A percentile compares a stretch with the other conserved stretches of the same genome.
These are phyloP conservation scores for Amanita subjunquillea DNA, from an alignment of 768 basidiomycete species.

Conservation along the genomic window DNA sequence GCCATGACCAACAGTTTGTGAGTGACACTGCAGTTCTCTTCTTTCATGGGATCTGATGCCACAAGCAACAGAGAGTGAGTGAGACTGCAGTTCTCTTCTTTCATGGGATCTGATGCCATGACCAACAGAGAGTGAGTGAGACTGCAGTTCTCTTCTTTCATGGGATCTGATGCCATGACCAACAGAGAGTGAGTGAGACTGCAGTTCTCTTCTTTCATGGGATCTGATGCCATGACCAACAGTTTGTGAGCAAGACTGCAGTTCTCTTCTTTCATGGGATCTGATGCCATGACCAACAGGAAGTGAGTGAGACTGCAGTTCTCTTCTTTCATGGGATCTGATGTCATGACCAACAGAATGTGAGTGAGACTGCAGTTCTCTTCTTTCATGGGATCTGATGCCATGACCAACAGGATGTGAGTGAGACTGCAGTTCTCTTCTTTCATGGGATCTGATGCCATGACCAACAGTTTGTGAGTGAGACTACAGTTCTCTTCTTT, in stretches of 20 bases:
- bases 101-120: no score
- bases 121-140: neutral
- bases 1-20: no score
- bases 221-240: neutral
- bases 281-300: neutral
- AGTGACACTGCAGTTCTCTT: no score
- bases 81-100: no score
- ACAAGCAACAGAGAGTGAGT: no score
- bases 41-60: no score
- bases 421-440: no score
- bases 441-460: neutral
- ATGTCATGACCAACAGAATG: neutral
- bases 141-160: neutral
- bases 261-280: neutral
- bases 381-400: neutral
- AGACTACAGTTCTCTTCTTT: no score
- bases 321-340: neutral
- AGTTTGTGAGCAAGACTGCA: neutral
- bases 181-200: no score
- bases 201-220: no score
- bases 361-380: neutral
- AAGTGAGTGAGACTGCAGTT: neutral
- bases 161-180: neutral
- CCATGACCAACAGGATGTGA: neutral
- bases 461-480: no score